Conservation (phyloP, 371 early-diverging fungal species). For the Syncephalastrum monosporum region DNA sequence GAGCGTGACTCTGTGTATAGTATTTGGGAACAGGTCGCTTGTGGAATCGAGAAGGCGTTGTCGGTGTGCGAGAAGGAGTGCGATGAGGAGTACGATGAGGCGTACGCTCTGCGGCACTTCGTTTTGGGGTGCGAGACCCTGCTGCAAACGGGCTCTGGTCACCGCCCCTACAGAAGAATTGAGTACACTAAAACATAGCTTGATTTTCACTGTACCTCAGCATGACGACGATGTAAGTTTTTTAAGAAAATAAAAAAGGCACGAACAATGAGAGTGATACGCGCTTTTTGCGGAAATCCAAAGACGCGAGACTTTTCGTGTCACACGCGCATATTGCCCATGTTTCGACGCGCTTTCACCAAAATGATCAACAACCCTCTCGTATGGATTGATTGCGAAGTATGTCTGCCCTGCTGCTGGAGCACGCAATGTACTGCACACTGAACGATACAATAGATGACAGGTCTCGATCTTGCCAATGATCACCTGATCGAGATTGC, state of each 20-base stretch:
- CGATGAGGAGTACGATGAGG: slow-evolving; percentile 15
- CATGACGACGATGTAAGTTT: too few relatives aligned
- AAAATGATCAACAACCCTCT: slow-evolving; percentile 56
- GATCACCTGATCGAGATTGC: slow-evolving; percentile 88
- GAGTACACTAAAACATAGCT: too few relatives aligned
- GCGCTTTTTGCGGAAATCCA: too few relatives aligned
- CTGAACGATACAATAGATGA: slow-evolving; percentile 43
- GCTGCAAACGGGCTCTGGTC: too few relatives aligned
- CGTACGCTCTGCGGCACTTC: slow-evolving; percentile 7
- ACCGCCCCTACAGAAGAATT: too few relatives aligned
- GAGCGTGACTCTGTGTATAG: slow-evolving; percentile 7
- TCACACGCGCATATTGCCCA: too few relatives aligned
- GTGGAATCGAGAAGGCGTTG: slow-evolving; percentile 4
- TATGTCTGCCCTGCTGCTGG: slow-evolving; percentile 7
- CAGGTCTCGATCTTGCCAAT: slow-evolving; percentile 65
- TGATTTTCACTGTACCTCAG: too few relatives aligned
- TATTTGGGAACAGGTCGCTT: slow-evolving; percentile 9
- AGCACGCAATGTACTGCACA: not conserved
- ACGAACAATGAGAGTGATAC: too few relatives aligned
- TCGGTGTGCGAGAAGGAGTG: slow-evolving; percentile 9
- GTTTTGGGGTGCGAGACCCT: too few relatives aligned
- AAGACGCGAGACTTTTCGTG: too few relatives aligned
- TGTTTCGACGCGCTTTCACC: too few relatives aligned
- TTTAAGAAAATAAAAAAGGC: too few relatives aligned
- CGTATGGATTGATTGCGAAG: slow-evolving; percentile 93